These are phyloP conservation scores for Metschnikowia matae DNA, from an alignment of 805 yeast genomes.

Conservation along the genomic window DNA sequence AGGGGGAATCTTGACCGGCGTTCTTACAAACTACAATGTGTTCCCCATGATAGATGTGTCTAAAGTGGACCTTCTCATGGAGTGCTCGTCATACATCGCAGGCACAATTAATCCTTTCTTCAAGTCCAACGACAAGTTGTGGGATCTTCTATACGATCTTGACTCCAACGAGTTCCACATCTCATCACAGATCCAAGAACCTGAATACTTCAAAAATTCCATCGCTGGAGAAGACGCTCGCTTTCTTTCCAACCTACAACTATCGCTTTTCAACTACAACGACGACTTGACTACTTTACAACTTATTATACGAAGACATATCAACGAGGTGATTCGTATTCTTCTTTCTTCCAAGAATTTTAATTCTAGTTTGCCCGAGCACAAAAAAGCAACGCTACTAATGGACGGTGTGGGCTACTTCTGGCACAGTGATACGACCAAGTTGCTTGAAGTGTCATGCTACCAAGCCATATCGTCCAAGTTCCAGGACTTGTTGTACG, in stretches of 20 bases:
- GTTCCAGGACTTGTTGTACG: slow-evolving; percentile 32
- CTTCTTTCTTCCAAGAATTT: slow-evolving; percentile 37
- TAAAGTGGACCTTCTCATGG: slow-evolving; percentile 46
- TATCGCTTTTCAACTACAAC: slow-evolving; percentile 41
- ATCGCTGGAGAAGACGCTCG: slow-evolving; percentile 44
- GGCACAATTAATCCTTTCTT: slow-evolving; percentile 70
- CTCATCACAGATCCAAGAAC: slow-evolving; percentile 20
- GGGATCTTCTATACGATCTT: slow-evolving; percentile 62
- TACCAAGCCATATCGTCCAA: slow-evolving; percentile 35
- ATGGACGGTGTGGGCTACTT: slow-evolving; percentile 42
- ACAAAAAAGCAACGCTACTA: slow-evolving; percentile 23
- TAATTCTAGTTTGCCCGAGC: slow-evolving; percentile 18
- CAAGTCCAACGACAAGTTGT: slow-evolving; percentile 47
- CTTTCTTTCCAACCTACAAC: slow-evolving; percentile 39
- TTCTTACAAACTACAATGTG: slow-evolving; percentile 35
- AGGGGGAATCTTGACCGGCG: slow-evolving; percentile 40
- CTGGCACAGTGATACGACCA: slow-evolving; percentile 41
- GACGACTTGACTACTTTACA: slow-evolving; percentile 46
- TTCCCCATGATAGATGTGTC: slow-evolving; percentile 64
- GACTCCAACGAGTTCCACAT: slow-evolving; percentile 45
- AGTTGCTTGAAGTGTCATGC: slow-evolving; percentile 38
- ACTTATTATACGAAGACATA: slow-evolving; percentile 40
- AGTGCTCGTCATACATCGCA: slow-evolving; percentile 43
- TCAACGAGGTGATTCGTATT: slow-evolving; percentile 40
- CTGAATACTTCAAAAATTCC: slow-evolving; percentile 27